These are phyloP conservation scores for Tulasnella sp. DNA, from an alignment of 768 basidiomycete species.

Conservation along the genomic window DNA sequence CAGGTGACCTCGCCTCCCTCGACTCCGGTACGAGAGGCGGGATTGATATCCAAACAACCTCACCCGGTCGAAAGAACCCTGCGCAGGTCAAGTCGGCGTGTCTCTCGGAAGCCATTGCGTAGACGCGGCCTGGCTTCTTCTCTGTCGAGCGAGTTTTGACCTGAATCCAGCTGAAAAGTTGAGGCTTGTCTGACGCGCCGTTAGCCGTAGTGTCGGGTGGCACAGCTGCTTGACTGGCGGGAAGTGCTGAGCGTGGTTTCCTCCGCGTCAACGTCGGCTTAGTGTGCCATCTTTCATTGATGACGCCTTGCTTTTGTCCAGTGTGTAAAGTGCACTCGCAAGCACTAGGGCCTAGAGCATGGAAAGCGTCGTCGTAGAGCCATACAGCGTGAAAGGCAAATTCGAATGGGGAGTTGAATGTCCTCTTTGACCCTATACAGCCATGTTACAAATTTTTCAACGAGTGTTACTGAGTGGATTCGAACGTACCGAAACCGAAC, in stretches of 20 bases:
- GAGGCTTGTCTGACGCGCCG: background rate
- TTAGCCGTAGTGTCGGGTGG: background rate
- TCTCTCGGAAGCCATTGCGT: background rate
- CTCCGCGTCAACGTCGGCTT: background rate
- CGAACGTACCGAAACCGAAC: slow-evolving; percentile 1
- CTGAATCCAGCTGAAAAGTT: background rate
- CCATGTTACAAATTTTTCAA: too few relatives aligned
- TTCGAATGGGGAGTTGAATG: background rate
- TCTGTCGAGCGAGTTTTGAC: background rate
- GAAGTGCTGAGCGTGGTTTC: background rate
- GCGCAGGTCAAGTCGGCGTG: background rate
- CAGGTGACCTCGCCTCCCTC: background rate
- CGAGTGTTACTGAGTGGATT: background rate
- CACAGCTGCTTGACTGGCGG: background rate
- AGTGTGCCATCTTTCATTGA: background rate
- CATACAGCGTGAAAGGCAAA: slow-evolving; percentile 5
- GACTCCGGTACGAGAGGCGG: background rate
- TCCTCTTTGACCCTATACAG: background rate
- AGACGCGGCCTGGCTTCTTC: background rate
- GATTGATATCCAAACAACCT: slow-evolving; percentile 11
- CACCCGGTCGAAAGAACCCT: slow-evolving; percentile 2
- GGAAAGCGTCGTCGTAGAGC: slow-evolving; percentile 9
- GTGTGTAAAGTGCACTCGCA: slow-evolving; percentile 4
- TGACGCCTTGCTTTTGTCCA: background rate
- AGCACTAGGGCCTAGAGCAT: background rate